These are phyloP conservation scores for Coniosporium uncinatum DNA, from an alignment of 2,329 filamentous ascomycete species.

Conservation along the genomic window DNA sequence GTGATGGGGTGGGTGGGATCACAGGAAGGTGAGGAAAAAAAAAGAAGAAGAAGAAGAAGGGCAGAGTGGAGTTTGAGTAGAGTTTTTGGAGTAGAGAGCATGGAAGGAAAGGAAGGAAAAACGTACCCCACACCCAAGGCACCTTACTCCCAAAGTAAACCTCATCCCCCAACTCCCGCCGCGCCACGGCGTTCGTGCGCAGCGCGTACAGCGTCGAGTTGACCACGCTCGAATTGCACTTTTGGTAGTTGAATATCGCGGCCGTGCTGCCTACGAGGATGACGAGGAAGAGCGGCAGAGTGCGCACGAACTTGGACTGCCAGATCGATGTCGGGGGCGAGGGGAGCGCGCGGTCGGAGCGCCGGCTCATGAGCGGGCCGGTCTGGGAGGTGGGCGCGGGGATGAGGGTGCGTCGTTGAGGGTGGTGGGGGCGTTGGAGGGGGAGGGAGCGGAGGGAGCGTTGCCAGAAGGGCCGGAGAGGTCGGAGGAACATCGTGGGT, in stretches of 20 bases:
- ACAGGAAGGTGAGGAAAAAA: no score
- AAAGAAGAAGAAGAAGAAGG: no score
- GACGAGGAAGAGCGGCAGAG: slow-evolving; percentile 74
- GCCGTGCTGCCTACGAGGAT: slow-evolving; percentile 67
- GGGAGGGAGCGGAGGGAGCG: background rate
- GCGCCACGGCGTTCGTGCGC: slow-evolving; percentile 70
- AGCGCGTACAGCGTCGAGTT: slow-evolving; percentile 87
- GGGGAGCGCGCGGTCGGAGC: slow-evolving; percentile 46
- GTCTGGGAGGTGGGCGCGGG: slow-evolving; percentile 42
- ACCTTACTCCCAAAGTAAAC: slow-evolving; percentile 42
- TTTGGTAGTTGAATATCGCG: slow-evolving; percentile 99
- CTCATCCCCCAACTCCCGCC: slow-evolving; percentile 73
- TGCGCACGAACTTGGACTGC: slow-evolving; percentile 34
- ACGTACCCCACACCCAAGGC: slow-evolving; percentile 40
- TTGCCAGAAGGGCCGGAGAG: no score
- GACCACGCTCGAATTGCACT: slow-evolving; percentile 78
- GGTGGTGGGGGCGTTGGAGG: background rate
- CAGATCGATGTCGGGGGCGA: slow-evolving; percentile 24
- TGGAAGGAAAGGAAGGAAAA: no score
- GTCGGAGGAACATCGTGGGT: background rate
- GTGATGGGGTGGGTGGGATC: no score
- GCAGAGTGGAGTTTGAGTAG: slow-evolving; percentile 1
- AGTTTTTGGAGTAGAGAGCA: background rate
- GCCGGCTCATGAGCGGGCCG: slow-evolving; percentile 45
- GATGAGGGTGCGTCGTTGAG: slow-evolving; percentile 33